Percentiles rank a stretch among this genome's conserved stretches.
Evolutionary conservation across 2,329 filamentous ascomycete species (phyloP).

Genomic region (Cladobotryum mycophilum): DNA sequence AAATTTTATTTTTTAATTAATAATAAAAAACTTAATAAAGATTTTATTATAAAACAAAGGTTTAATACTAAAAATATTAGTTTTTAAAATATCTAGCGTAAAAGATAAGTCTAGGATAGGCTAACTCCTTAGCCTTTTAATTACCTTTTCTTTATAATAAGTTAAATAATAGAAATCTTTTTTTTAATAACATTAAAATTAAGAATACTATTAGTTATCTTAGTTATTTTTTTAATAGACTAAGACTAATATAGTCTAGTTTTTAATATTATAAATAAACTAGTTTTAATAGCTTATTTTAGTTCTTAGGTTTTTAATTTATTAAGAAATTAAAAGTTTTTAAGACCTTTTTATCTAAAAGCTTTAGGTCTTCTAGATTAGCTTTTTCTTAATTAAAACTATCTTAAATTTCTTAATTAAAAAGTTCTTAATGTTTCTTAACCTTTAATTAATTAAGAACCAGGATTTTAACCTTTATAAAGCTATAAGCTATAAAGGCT

Average conservation of each 20-base stretch:
- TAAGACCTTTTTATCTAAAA: background rate
- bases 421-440: too few relatives aligned
- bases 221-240: too few relatives aligned
- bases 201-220: too few relatives aligned
- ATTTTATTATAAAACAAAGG: too few relatives aligned
- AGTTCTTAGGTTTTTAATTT: background rate
- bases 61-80: too few relatives aligned
- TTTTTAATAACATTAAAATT: background rate
- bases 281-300: background rate
- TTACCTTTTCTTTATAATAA: background rate
- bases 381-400: background rate
- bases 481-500: too few relatives aligned
- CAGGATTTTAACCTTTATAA: too few relatives aligned
- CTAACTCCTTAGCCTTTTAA: background rate
- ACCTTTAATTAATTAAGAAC: too few relatives aligned
- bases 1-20: too few relatives aligned
- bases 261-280: background rate
- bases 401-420: background rate
- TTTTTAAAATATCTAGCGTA: too few relatives aligned
- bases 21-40: too few relatives aligned
- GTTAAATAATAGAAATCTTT: background rate
- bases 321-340: background rate
- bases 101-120: background rate
- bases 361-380: background rate
- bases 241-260: too few relatives aligned